These are phyloP conservation scores for Pseudogymnoascus pannorum DNA, from an alignment of 2,329 filamentous ascomycete genomes.

Conservation along the genomic window DNA sequence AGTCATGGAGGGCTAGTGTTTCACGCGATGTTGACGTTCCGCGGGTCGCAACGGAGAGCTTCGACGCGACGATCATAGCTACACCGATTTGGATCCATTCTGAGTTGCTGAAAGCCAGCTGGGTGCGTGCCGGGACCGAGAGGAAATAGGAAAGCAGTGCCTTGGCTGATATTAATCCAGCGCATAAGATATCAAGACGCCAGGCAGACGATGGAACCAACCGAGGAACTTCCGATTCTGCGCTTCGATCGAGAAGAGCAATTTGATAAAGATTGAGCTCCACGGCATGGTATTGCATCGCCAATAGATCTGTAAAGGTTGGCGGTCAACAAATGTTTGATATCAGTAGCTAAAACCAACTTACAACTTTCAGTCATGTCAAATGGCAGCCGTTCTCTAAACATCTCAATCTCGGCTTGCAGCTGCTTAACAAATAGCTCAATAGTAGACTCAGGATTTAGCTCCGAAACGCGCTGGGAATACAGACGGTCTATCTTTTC, in stretches of 20 bases:
- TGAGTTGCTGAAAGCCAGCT: constrained; percentile 32
- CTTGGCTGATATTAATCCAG: constrained; percentile 22
- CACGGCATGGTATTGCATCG: constrained; percentile 33
- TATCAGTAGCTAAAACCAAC: constrained; percentile 11
- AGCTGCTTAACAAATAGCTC: constrained; percentile 18
- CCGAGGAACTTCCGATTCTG: constrained; percentile 21
- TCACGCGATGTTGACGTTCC: neutral
- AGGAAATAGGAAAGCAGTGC: constrained; percentile 28
- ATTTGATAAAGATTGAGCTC: constrained; percentile 35
- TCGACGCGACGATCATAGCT: constrained; percentile 16
- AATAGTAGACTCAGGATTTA: constrained; percentile 27
- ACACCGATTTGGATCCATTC: constrained; percentile 36
- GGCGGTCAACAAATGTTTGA: neutral
- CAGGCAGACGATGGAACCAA: constrained; percentile 13
- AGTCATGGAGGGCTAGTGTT: neutral
- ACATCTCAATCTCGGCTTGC: constrained; percentile 29
- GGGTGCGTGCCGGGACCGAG: constrained; percentile 29
- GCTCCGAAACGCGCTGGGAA: constrained; percentile 18
- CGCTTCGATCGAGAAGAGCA: constrained; percentile 21
- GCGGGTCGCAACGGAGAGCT: constrained; percentile 1
- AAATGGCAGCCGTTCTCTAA: constrained; percentile 26
- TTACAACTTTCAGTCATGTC: constrained; percentile 27
- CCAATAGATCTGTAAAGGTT: constrained; percentile 28
- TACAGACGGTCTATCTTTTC: constrained; percentile 31
- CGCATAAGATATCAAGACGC: constrained; percentile 14